Base-by-base conservation (phyloP, 2,329 filamentous ascomycete genomes). In the Talaromyces rugulosus region DNA sequence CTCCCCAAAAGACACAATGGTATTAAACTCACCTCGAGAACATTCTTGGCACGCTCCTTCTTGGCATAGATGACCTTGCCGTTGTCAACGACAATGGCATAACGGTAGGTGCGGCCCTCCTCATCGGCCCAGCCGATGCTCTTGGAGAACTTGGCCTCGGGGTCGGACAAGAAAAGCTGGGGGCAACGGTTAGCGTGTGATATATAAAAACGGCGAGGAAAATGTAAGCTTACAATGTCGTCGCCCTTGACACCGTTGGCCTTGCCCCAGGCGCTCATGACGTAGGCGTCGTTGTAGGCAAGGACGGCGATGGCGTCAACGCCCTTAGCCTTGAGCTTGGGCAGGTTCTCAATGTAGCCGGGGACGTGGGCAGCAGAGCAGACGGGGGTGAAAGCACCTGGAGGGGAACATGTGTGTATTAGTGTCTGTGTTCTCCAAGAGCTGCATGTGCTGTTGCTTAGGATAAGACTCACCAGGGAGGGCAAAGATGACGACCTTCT, bases 191-290 rank as follows among this genome's bases (percentile, higher is more conserved):
- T 54, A 34, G 60, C 18, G 18, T 14, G 18, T 40, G 12, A 16
- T 52, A 36, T 7, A 36, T 27, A 18, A 47, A 23, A 3, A n/a
- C 12, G 4, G 12, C 14, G 14, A 34, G 12, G 18, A 33, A 54
- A 31, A 47, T 30, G 23, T 23, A 34, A 12, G 23, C 82, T 62
- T 76, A 88, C 83, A 70, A 89, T 86, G 70, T 85, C 83, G 69
- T 94, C 88, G 66, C 87, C 86, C 72, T 85, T 88, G 72, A 94
- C 82, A 59, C 83, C 83, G 79, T 96, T 94, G 72, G 92, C 91
- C 85, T 96, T 96, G 79, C 87, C 89, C 91, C 91, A 95, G 60
- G 90, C 91, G 70, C 87, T 88, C 90, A 94, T 94, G 76, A 96
- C 92, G 74, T 83, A 96, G 66, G 88, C 82, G 78, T 96, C 92